phyloP scores from a whole-genome alignment of 2,329 filamentous ascomycete genomes.

The Fusarium anguioides region DNA sequence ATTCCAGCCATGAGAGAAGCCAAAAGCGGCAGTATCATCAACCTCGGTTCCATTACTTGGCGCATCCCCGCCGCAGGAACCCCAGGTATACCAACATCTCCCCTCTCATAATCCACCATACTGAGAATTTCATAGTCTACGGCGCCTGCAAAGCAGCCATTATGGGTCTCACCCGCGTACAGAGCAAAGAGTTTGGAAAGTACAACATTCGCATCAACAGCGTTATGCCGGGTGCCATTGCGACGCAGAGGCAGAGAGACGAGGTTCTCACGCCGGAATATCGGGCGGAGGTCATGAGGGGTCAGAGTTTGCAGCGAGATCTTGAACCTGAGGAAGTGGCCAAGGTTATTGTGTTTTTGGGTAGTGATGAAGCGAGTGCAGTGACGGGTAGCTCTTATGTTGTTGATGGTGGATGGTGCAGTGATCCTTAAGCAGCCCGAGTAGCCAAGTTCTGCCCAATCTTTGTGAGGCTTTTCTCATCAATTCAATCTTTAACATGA shows the following conservation, averaged over 20 bases:
- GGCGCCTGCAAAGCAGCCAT: conserved; percentile 65
- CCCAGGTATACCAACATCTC: conserved; percentile 41
- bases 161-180: conserved; percentile 66
- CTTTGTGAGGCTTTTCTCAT: too few species aligned
- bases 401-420: conserved; percentile 50
- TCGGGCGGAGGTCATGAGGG: conserved; percentile 51
- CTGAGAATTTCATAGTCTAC: conserved; percentile 49
- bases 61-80: conserved; percentile 55
- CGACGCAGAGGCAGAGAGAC: conserved; percentile 57
- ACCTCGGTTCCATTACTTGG: conserved; percentile 64
- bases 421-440: conserved; percentile 24
- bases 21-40: conserved; percentile 62
- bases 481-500: not conserved
- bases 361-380: conserved; percentile 58
- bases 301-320: conserved; percentile 57
- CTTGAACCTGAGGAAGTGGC: conserved; percentile 58
- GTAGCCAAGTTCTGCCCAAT: not conserved
- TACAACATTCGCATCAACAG: conserved; percentile 60
- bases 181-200: conserved; percentile 64
- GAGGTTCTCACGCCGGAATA: conserved; percentile 58
- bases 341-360: conserved; percentile 58
- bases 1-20: conserved; percentile 66
- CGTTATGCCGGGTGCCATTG: conserved; percentile 61
- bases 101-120: rapidly evolving
- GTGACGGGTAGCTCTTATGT: conserved; percentile 57